Evolutionary conservation across 2,329 filamentous ascomycete species (phyloP).

Genomic region (Dactylellina haptotyla): DNA sequence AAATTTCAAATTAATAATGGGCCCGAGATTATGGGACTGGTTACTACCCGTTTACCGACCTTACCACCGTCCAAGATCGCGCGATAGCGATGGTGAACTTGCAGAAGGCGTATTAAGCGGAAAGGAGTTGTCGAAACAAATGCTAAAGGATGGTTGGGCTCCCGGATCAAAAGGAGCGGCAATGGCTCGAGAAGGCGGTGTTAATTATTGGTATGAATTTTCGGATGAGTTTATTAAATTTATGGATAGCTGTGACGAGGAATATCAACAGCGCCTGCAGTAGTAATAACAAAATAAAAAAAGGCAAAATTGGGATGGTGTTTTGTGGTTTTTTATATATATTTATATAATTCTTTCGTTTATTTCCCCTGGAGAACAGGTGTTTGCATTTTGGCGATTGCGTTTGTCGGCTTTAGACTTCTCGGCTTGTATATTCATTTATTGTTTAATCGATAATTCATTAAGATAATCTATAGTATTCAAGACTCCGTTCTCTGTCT

Average conservation of each 20-base stretch:
- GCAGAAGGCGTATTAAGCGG: conserved; percentile 36
- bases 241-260: conserved; percentile 39
- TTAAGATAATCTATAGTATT: too few species aligned
- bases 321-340: conserved; percentile 37
- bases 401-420: conserved; percentile 6
- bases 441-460: conserved; percentile 11
- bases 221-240: conserved; percentile 46
- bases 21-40: conserved; percentile 49
- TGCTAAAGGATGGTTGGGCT: conserved; percentile 39
- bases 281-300: neutral
- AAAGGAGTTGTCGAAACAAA: conserved; percentile 44
- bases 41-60: conserved; percentile 40
- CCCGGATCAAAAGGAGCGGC: conserved; percentile 27
- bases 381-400: conserved; percentile 17
- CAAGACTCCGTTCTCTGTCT: too few species aligned
- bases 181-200: conserved; percentile 44
- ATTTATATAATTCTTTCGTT: conserved; percentile 32
- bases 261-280: conserved; percentile 7
- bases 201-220: conserved; percentile 48
- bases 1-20: conserved; percentile 51
- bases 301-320: neutral
- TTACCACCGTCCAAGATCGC: conserved; percentile 36
- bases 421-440: conserved; percentile 11
- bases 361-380: neutral
- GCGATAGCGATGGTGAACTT: conserved; percentile 43